phyloP scores from a whole-genome alignment of 805 yeast species.

The Saccharomycopsis sp. region DNA sequence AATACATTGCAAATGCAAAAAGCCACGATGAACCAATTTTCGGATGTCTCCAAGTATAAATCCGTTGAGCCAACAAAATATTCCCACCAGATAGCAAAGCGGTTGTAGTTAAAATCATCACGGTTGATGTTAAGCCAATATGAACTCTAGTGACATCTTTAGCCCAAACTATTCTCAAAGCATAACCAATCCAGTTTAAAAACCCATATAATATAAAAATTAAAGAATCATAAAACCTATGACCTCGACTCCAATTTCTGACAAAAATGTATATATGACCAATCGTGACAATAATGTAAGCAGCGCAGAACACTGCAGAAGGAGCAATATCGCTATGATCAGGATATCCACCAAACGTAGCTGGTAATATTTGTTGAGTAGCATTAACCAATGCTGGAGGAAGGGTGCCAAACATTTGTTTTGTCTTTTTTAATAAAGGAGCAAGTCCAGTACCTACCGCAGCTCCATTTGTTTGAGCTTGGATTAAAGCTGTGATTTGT shows the following conservation, averaged over 20 bases:
- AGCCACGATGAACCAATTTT: constrained; percentile 48
- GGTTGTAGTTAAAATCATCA: constrained; percentile 50
- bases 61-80: constrained; percentile 61
- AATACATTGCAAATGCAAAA: constrained; percentile 46
- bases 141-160: constrained; percentile 38
- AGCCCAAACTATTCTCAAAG: constrained; percentile 54
- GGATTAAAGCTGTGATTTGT: constrained; percentile 14
- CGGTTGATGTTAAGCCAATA: constrained; percentile 50
- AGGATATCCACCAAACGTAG: constrained; percentile 63
- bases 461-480: constrained; percentile 33
- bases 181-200: constrained; percentile 52
- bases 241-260: constrained; percentile 47
- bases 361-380: constrained; percentile 31
- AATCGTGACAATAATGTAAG: constrained; percentile 42
- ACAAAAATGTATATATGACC: constrained; percentile 42
- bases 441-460: constrained; percentile 45
- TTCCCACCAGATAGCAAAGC: constrained; percentile 54
- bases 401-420: constrained; percentile 33
- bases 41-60: constrained; percentile 75
- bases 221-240: constrained; percentile 49
- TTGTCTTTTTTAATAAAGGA: constrained; percentile 29
- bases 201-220: constrained; percentile 48
- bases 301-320: constrained; percentile 46
- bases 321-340: constrained; percentile 48
- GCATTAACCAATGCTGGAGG: constrained; percentile 34